These are phyloP conservation scores for Spathaspora sp. DNA, from an alignment of 805 yeast species.

Conservation along the genomic window DNA sequence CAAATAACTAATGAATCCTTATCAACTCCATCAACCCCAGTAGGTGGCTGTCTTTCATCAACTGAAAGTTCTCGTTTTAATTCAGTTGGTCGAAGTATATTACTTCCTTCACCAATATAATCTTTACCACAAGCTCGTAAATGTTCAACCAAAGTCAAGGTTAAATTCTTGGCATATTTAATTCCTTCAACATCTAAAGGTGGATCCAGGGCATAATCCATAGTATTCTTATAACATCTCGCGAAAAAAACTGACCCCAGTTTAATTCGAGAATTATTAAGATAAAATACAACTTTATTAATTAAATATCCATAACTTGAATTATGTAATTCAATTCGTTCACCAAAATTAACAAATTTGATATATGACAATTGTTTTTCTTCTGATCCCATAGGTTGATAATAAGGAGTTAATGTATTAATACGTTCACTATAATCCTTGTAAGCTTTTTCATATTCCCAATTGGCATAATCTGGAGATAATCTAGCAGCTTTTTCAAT, in stretches of 20 bases:
- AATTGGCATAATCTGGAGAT: conserved; percentile 81
- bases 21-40: conserved; percentile 54
- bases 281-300: conserved; percentile 85
- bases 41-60: conserved; percentile 41
- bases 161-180: conserved; percentile 61
- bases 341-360: conserved; percentile 89
- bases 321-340: conserved; percentile 71
- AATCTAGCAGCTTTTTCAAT: conserved; percentile 75
- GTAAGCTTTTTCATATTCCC: conserved; percentile 73
- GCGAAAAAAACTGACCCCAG: conserved; percentile 92
- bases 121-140: conserved; percentile 32
- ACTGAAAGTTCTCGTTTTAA: conserved; percentile 17
- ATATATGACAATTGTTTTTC: conserved; percentile 60
- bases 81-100: background rate
- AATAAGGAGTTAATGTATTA: conserved; percentile 60
- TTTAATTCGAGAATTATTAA: conserved; percentile 87
- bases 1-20: conserved; percentile 77
- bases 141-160: conserved; percentile 48
- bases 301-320: conserved; percentile 85
- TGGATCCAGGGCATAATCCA: conserved; percentile 72
- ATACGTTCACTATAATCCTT: conserved; percentile 75
- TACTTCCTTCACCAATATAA: conserved; percentile 17
- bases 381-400: conserved; percentile 65
- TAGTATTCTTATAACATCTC: conserved; percentile 58
- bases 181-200: conserved; percentile 73